Evolutionary conservation across 179 eudicot species (phyloP).

Genomic region (Silene vulgaris): DNA sequence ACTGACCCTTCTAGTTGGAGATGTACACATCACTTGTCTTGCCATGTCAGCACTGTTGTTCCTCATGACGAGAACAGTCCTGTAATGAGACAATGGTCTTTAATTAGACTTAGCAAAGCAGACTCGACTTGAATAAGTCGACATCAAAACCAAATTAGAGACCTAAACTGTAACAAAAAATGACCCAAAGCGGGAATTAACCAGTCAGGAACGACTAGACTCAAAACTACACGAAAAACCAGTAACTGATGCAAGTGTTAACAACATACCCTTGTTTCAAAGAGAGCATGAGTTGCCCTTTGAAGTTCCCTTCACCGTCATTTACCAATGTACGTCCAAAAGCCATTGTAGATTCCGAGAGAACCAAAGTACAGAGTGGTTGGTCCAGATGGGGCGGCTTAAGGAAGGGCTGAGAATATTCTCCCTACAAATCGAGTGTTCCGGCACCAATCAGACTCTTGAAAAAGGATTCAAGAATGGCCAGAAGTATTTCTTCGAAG

Average conservation of each 20-base stretch:
- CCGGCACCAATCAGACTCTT: constrained; percentile 14
- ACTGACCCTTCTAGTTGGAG: constrained; percentile 66
- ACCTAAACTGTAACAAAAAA: too few species aligned
- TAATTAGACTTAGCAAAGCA: neutral
- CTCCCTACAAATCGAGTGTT: constrained; percentile 47
- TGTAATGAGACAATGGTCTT: constrained; percentile 24
- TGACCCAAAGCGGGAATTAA: too few species aligned
- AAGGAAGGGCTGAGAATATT: constrained; percentile 78
- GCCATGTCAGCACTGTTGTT: constrained; percentile 90
- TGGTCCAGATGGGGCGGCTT: constrained; percentile 96
- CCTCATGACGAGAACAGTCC: constrained; percentile 82
- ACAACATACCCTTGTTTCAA: constrained; percentile 58
- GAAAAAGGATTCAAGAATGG: neutral
- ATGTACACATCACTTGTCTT: constrained; percentile 74
- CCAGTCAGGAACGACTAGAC: too few species aligned
- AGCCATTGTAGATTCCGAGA: constrained; percentile 74
- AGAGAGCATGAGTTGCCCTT: constrained; percentile 74
- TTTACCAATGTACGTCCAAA: constrained; percentile 65
- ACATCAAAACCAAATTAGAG: too few species aligned
- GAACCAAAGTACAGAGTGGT: constrained; percentile 68
- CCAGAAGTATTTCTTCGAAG: neutral
- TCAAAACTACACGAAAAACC: too few species aligned
- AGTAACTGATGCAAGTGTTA: neutral
- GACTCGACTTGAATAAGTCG: too few species aligned
- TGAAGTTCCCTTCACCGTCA: constrained; percentile 74